A percentile compares a stretch with the other conserved stretches of the same genome.
Conservation (phyloP, 805 yeast genomes). For the Monosporozyma aerobia region DNA sequence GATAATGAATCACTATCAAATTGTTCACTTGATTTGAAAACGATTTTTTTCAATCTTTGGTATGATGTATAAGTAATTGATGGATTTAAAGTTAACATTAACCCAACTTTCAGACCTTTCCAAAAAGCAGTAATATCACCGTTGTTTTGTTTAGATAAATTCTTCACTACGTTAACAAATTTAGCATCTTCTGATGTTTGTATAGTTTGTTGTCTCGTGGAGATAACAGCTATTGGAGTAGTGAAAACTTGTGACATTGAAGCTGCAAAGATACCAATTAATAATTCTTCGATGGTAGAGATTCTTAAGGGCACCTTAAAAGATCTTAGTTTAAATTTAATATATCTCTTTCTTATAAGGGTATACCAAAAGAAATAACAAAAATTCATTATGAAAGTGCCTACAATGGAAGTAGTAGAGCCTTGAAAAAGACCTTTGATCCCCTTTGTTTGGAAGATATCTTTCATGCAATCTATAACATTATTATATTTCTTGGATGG, state of each 20-base stretch:
- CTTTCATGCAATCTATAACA: conserved; percentile 51
- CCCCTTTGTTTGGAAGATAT: conserved; percentile 52
- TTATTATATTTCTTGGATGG: conserved; percentile 37
- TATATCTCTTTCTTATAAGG: conserved; percentile 50
- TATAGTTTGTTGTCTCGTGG: conserved; percentile 56
- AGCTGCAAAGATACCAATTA: conserved; percentile 73
- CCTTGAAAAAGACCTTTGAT: conserved; percentile 66
- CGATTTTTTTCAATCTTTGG: conserved; percentile 50
- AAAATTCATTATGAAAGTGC: conserved; percentile 70
- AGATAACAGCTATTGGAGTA: conserved; percentile 69
- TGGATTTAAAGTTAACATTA: conserved; percentile 73
- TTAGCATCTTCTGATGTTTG: conserved; percentile 25
- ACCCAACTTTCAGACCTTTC: conserved; percentile 74
- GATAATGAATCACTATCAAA: conserved; percentile 29
- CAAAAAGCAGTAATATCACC: conserved; percentile 68
- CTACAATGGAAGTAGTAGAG: conserved; percentile 52
- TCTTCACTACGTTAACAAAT: conserved; percentile 27
- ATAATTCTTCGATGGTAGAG: conserved; percentile 54
- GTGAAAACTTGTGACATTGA: conserved; percentile 73
- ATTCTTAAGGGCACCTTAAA: conserved; percentile 20
- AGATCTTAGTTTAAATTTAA: conserved; percentile 11
- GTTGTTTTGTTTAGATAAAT: conserved; percentile 43
- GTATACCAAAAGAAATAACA: conserved; percentile 87
- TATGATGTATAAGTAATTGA: conserved; percentile 79
- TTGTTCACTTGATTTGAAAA: conserved; percentile 31